Base-by-base conservation (phyloP, 805 yeast genomes). In the Komagataella populi region DNA sequence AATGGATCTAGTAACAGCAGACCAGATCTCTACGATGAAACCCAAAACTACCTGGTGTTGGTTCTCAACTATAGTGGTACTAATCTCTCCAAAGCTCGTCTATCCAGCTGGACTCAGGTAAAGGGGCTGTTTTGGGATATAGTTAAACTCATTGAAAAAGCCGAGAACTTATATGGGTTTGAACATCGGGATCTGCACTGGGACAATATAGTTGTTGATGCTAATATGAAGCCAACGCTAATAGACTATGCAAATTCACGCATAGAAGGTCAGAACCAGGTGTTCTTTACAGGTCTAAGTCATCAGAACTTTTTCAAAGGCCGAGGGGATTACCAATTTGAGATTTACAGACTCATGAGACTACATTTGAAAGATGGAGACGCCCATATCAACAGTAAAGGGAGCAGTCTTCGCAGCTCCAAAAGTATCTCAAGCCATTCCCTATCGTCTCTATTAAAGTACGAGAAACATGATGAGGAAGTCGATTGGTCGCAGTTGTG, bases 111-210 rank as follows among this genome's bases (percentile, higher is more conserved):
- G 74, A 55, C 55, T 10, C 68, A 68, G 52, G 69, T 73, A 3
- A 56, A 57, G 47, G 59, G 60, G 7, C 71, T 84, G 1, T 81
- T 84, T 56, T 75, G 81, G 78, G 72, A 71, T 54, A 65, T 80
- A 23, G 78, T 70, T 1, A 62, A 67, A n/a, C 63, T 70, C 4
- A 63, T 84, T 23, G 72, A 76, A 23, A 64, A 63, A 7, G 83
- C 79, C 1, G 89, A 84, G 61, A 62, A 67, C 14, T 59, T 65
- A 44, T 66, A 68, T 53, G 69, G 73, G 54, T 83, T 83, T 63
- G 90, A 84, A 63, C 91, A 84, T 58, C 70, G 91, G 48, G 87
- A 84, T 61, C 63, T 84, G 53, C 84, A 81, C 55, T 72, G 84
- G 73, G 82, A 83, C 10, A 84, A 84, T 58, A 68, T 84, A 50